Evolutionary conservation across 257 asterid genomes (phyloP), one percentile per base, ranked within the genome.

Genomic region (Nicotiana attenuata): DNA sequence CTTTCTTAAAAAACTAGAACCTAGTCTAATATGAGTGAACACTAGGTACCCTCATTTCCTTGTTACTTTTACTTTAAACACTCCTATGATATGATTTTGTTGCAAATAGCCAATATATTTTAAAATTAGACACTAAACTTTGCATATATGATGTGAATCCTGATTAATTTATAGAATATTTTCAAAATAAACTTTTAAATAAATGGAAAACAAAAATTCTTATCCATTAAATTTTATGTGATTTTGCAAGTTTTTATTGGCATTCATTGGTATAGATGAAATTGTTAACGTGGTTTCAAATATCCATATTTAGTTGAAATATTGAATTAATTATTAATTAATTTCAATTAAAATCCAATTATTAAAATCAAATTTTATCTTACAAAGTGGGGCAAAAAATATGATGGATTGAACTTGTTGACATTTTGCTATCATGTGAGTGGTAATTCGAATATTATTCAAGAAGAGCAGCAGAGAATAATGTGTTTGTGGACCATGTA

Each of bases 401-500:
- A 71, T 9, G 20, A n/a, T 11, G 50, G 13, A 41, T 71, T 45
- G 47, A 71, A 41, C 14, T 71, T 11, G 33, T 41, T 13, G 59
- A 45, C 35, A 71, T 71, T 71, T 38, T 71, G 6, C 20, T 69
- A 13, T 41, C 35, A n/a, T 6, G 78, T 20, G 78, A 41, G 35
- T 71, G 78, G 78, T 71, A 41, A 71, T 71, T 71, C 24, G 78
- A 71, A 71, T 1, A 45, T 71, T 31, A 45, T 71, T 71, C 47
- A 33, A 71, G 47, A 71, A 71, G 59, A 41, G 47, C 22, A 45
- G 59, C 14, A 45, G 22, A 13, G 78, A 45, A 56, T 71, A 69
- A 69, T 38, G 33, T 69, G 33, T 20, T 69, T 41, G 78, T 71
- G 78, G 78, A 71, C 78, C 78, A 38, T 68, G 19, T n/a, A 38